Evolutionary conservation across 2,329 filamentous ascomycete genomes (phyloP), one percentile per base, ranked within the genome.

Genomic region (Macrophomina pseudophaseolina): DNA sequence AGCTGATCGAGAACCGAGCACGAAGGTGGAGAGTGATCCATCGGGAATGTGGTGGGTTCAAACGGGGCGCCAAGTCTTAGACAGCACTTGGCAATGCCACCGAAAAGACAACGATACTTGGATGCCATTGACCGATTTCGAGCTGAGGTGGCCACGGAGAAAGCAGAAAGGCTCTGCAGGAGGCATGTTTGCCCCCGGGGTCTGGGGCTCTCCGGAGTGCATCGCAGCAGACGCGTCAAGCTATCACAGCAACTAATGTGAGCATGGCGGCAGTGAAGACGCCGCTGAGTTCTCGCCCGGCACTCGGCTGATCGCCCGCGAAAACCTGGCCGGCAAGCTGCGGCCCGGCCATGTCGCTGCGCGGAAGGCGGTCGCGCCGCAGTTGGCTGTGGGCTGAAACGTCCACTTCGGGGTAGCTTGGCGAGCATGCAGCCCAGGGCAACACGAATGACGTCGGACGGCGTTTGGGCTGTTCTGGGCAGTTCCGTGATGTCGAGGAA

Each of bases 371-470:
- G 23, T 2, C 23, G 23, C 23, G 3, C 1, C 23, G 23, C 3
- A 2, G 23, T 23, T 23, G 23, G 23, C 23, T 23, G 23, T 23
- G 23, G 23, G 42, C 11, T 44, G 5, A 44, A 44, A 5, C 7
- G 42, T 44, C 42, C 56, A 33, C 7, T 48, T 48, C 40, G 40
- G 56, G 56, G 7, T 12, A 59, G 5, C 6, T 46, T 59, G 28
- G 40, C 56, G 56, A 59, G 40, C 11, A 33, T n/a, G 9, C 56
- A 59, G 35, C 56, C 56, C 56, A 59, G 16, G 40, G 56, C 49
- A 12, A 48, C 38, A 49, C 58, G 23, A 9, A 38, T 49, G 58
- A 49, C 46, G 44, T 35, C 23, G 5, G 42, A 14, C 8, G 23
- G 46, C n/a, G 51, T 1, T 12, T 16, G 35, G 18, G 51, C 16